A percentile compares a stretch with the other conserved stretches of the same genome.
Conservation (phyloP, 164 flowering plant genomes). For the Echeveria elegans region DNA sequence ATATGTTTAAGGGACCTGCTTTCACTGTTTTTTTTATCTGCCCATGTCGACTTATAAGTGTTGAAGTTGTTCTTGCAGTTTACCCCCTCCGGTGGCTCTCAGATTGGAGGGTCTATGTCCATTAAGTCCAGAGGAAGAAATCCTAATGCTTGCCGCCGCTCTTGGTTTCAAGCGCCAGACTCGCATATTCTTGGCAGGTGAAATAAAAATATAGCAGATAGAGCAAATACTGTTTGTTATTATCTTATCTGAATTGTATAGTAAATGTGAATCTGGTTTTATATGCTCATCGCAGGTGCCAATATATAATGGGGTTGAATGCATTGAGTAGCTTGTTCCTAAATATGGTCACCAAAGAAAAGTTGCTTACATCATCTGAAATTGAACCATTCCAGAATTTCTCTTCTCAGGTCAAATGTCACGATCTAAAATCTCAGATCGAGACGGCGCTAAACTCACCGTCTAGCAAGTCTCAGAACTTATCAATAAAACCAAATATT, state of each 20-base stretch:
- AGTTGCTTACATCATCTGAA: slow-evolving; percentile 70
- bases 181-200: slow-evolving; percentile 65
- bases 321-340: slow-evolving; percentile 81
- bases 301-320: slow-evolving; percentile 90
- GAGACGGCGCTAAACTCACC: too few species aligned
- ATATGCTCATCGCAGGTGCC: slow-evolving; percentile 82
- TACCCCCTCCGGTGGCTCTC: slow-evolving; percentile 68
- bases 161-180: slow-evolving; percentile 17
- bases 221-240: not conserved
- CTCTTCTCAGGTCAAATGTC: slow-evolving; percentile 74
- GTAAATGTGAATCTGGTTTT: slow-evolving; percentile 5
- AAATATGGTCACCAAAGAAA: slow-evolving; percentile 85
- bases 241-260: not conserved
- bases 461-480: too few species aligned
- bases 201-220: not conserved
- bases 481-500: too few species aligned
- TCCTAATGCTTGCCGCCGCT: too few species aligned
- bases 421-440: too few species aligned
- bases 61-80: slow-evolving; percentile 33
- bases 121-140: too few species aligned
- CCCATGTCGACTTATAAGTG: not conserved
- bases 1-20: not conserved
- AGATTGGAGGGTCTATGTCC: slow-evolving; percentile 44
- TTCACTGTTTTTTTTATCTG: not conserved
- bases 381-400: slow-evolving; percentile 72